Evolutionary conservation across 1,284 basidiomycete genomes (phyloP), one percentile per base, ranked within the genome.

Genomic region (Cryptococcus sp.): DNA sequence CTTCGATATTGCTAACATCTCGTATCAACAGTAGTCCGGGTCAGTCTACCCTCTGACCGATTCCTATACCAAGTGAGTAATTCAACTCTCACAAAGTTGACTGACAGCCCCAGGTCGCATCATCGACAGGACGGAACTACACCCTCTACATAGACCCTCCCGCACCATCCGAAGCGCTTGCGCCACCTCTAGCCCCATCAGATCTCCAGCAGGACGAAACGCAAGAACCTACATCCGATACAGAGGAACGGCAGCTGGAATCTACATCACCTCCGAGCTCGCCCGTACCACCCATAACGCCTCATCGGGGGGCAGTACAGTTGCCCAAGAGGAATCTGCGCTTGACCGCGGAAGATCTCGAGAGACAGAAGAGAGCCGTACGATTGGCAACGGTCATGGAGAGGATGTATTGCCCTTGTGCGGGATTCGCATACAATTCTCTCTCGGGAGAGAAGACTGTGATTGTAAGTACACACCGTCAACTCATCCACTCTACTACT

Each of bases 371-470:
- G 40, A 23, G 38, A 40, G n/a, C 16, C 19, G 49, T 40, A 42
- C 20, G 47, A 30, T 51, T 65, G 5, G 58, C 54, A 4, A 35
- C 35, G 17, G 46, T 52, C 7, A 39, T 72, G n/a, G 43, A 56
- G 40, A 58, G 59, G 46, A 65, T 71, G 65, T 76, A 71, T 58
- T 77, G 75, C 54, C 73, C 75, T 5, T 77, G 75, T 59, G 59
- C 72, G 11, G 73, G 75, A 2, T 77, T 68, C 51, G 64, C 65
- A 20, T 75, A 70, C 67, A 72, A 75, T 50, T 66, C 71, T 20
- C 57, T 77, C 5, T 57, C 63, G 15, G 66, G 68, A 2, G 71
- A 66, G 17, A 58, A 60, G 43, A 70, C 63, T 27, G 57, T 69
- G 3, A 52, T 77, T 35, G 75, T 73, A 47, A 68, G 72, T 63